phyloP scores from a whole-genome alignment of 345 rosid species.

The Lepidium aucheri region DNA sequence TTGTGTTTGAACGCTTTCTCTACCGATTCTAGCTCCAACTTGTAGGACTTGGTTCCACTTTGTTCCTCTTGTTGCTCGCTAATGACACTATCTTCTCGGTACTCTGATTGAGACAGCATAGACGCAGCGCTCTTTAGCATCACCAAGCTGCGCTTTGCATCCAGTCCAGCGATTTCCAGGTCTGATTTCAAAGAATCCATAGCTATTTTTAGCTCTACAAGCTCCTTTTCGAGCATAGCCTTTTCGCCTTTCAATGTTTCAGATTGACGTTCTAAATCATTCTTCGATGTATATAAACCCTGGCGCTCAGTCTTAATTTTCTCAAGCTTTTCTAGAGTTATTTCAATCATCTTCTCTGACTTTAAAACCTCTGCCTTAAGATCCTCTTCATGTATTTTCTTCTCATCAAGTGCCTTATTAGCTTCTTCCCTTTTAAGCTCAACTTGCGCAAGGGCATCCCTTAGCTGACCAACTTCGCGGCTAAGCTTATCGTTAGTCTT shows the following conservation, averaged over 20 bases:
- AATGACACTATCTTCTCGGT: background rate
- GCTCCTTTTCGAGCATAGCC: conserved; percentile 29
- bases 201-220: conserved; percentile 31
- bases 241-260: conserved; percentile 37
- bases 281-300: conserved; percentile 26
- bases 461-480: conserved; percentile 24
- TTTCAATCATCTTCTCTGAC: conserved; percentile 35
- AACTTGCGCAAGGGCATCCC: conserved; percentile 22
- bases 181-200: conserved; percentile 33
- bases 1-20: conserved; percentile 44
- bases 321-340: conserved; percentile 28
- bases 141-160: conserved; percentile 16
- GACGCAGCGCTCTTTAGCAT: conserved; percentile 48
- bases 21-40: conserved; percentile 40
- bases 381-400: conserved; percentile 29
- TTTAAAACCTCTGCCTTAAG: conserved; percentile 30
- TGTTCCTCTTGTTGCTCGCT: conserved; percentile 12
- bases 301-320: conserved; percentile 25
- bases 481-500: conserved; percentile 30
- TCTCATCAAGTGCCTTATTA: conserved; percentile 33
- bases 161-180: conserved; percentile 23
- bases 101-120: conserved; percentile 25
- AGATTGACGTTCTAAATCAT: conserved; percentile 23
- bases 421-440: conserved; percentile 36
- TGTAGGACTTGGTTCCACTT: conserved; percentile 30